Conservation (phyloP, 2,329 filamentous ascomycete species). For the Trichophyton verrucosum region DNA sequence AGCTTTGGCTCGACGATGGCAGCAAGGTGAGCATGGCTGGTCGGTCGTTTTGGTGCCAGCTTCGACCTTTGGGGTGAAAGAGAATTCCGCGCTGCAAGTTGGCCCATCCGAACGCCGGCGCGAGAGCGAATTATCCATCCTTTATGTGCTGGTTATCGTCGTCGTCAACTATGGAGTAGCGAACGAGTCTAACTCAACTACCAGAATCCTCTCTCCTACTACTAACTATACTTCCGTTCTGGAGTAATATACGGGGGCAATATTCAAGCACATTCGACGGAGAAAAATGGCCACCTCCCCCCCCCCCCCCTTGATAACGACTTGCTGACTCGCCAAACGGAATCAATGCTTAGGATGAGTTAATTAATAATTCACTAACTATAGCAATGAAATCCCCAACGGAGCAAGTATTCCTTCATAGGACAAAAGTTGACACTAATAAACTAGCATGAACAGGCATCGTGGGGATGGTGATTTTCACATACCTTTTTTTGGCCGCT, state of each 20-base stretch:
- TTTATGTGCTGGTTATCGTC: too few relatives aligned
- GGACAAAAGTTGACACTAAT: background rate
- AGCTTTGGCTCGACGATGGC: background rate
- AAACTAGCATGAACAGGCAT: slow-evolving; percentile 3
- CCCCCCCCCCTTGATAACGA: background rate
- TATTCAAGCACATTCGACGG: background rate
- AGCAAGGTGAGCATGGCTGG: background rate
- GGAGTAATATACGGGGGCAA: too few relatives aligned
- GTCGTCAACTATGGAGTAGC: too few relatives aligned
- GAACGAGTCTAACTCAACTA: too few relatives aligned
- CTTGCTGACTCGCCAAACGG: background rate
- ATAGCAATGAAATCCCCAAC: background rate
- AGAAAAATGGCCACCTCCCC: background rate
- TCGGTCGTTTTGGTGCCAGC: background rate
- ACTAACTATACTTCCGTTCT: too few relatives aligned
- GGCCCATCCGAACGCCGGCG: too few relatives aligned
- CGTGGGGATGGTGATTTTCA: background rate
- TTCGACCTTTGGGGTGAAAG: background rate
- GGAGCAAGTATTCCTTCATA: background rate
- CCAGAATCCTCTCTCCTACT: too few relatives aligned
- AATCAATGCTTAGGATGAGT: background rate
- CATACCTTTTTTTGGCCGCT: background rate
- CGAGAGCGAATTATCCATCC: too few relatives aligned
- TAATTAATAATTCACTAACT: background rate
- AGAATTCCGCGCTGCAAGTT: background rate